Base-by-base conservation (phyloP, 176 grass and related monocot species). In the Triticum timopheevii region DNA sequence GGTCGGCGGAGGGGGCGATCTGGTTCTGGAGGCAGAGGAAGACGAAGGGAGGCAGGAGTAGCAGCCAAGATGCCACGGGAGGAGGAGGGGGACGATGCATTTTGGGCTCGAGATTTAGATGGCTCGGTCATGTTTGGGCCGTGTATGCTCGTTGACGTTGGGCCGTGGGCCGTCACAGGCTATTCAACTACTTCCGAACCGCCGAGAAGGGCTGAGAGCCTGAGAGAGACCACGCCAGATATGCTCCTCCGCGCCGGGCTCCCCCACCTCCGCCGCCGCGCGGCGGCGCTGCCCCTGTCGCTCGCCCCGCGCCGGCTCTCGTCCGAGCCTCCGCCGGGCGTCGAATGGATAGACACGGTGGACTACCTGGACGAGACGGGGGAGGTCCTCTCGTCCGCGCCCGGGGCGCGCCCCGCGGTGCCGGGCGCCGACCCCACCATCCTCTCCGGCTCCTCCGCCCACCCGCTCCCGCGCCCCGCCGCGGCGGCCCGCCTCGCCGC, bases 351-450 rank as follows among this genome's bases (percentile, higher is more conserved):
- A 36, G 97, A 94, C 38, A 91, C 92, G 27, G 86, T 99, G 42
- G 88, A 96, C 73, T 99, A 99, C 80, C 90, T 96, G 61, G 97
- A 99, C 77, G 94, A 96, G 85, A 83, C 88, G 61, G 97, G 97
- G 13, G 85, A 73, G 47, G 42, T 98, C 39, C 91, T 98, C 76
- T 88, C 90, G 85, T 85, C 94, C 35, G 87, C 78, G 20, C 92
- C 76, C 2, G 97, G 94, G 58, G 88, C 90, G 22, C 93, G 97
- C 25, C 82, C 90, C 49, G 90, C 92, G 13, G 87, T 94, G 27
- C 92, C 97, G 13, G 91, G 92, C 65, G 84, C 83, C 24, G 92
- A 98, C 75, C 62, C 84, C 76, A 93, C 93, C 75, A 82, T 96
- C 82, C 93, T 98, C 67, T 89, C 92, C 61, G 96, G 96, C 44